These are phyloP conservation scores for Aurantiochytrium sp. DNA, from an alignment of 108 stramenopile species.

Conservation along the genomic window DNA sequence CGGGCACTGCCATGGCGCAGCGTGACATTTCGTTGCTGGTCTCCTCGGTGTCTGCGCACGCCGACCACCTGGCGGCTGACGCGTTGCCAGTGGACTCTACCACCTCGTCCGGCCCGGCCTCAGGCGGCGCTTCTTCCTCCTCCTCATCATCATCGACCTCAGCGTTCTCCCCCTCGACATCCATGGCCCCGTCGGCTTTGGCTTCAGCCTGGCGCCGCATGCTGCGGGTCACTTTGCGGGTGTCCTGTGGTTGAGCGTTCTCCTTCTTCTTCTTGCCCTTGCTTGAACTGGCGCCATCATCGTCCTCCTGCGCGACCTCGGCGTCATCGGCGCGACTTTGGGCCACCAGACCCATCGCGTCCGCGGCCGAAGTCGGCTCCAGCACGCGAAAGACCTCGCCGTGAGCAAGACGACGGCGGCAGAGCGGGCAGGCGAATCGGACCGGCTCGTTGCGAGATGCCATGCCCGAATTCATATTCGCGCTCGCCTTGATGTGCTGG, in stretches of 20 bases:
- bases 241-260: background rate
- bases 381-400: background rate
- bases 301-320: no score
- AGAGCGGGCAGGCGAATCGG: background rate
- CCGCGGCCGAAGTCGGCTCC: background rate
- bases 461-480: background rate
- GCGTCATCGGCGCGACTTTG: no score
- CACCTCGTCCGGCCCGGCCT: no score
- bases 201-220: background rate
- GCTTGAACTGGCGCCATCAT: no score
- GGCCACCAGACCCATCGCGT: no score
- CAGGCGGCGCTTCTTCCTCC: no score
- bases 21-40: no score
- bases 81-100: no score
- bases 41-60: no score
- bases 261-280: no score
- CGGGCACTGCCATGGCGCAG: no score
- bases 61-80: no score
- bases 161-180: background rate
- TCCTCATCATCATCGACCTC: background rate
- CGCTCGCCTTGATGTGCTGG: conserved; percentile 32
- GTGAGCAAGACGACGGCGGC: background rate
- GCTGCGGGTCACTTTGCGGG: background rate
- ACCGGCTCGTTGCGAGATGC: background rate
- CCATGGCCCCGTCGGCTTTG: background rate